phyloP scores from a whole-genome alignment of 1,284 basidiomycete genomes.

The Ceratobasidium theobromae region DNA sequence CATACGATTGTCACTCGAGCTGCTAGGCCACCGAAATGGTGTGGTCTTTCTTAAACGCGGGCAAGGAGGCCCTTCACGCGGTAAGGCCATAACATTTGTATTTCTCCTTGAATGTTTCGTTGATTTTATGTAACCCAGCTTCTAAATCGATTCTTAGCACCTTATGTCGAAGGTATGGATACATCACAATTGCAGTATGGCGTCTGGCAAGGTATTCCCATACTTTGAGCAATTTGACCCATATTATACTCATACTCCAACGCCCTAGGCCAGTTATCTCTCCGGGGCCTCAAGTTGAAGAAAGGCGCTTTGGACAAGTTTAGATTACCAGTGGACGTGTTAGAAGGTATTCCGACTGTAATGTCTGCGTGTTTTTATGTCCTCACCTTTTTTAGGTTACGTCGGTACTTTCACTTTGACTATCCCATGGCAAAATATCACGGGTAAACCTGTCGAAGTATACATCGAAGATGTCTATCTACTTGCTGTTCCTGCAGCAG shows the following conservation, averaged over 20 bases:
- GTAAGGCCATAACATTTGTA: conserved; percentile 44
- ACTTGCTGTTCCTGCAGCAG: conserved; percentile 82
- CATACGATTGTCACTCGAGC: not conserved
- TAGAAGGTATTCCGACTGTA: conserved; percentile 67
- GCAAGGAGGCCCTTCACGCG: conserved; percentile 74
- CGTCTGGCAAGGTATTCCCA: conserved; percentile 74
- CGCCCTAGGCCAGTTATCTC: conserved; percentile 86
- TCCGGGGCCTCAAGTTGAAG: conserved; percentile 84
- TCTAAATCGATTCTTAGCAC: conserved; percentile 90
- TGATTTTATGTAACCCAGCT: conserved; percentile 50
- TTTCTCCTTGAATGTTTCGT: not conserved
- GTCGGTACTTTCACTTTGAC: conserved; percentile 90
- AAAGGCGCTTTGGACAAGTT: conserved; percentile 96
- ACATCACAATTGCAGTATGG: conserved; percentile 94
- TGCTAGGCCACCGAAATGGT: conserved; percentile 5
- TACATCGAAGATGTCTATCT: conserved; percentile 94
- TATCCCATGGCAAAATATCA: conserved; percentile 95
- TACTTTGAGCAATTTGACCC: conserved; percentile 3
- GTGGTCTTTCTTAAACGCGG: conserved; percentile 64
- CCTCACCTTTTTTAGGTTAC: conserved; percentile 59
- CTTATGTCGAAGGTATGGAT: conserved; percentile 97
- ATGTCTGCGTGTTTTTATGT: not conserved
- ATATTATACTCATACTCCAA: conserved; percentile 18
- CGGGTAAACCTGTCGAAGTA: conserved; percentile 91
- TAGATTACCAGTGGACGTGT: conserved; percentile 91